Evolutionary conservation across 208 protist species (phyloP), one percentile per base, ranked within the genome.

Genomic region (Leishmania gerbilli): DNA sequence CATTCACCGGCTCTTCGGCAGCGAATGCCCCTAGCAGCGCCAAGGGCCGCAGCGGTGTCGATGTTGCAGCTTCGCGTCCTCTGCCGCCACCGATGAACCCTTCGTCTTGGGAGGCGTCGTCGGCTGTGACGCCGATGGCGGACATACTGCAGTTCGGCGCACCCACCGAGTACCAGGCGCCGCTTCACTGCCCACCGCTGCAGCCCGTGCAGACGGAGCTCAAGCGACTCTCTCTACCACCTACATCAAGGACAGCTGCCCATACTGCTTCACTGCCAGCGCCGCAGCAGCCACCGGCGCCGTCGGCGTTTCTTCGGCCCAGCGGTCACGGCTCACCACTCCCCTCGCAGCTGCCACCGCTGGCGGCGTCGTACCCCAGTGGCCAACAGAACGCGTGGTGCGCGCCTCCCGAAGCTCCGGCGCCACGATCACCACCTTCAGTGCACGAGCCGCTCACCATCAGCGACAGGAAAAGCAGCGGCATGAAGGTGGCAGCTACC

Each of bases 401-500:
- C 24, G 56, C 77, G 37, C 71, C 74, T 17, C 75, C 75, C 27
- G 15, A 49, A 17, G 37, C 77, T 4, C 9, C 71, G 9, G 40
- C 58, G 49, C 58, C 31, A 13, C 47, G 31, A 45, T 37, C 58
- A n/a, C 49, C 19, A 3, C 84, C 84, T 24, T 67, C 84, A 15
- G 49, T 84, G 49, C 84, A 84, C 69, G 76, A 74, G 13, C 84
- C 84, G 1, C 79, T 87, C 13, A 19, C 65, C 47, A 71, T 45
- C 42, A 42, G 45, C 45, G 69, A 34, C 69, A n/a, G 45, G 68
- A 21, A 74, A 53, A 19, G 68, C 4, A 53, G 34, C 68, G 69
- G 80, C 47, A 40, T 64, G 51, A 83, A 67, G 40, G 72, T 81
- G 55, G 76, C 79, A 7, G 82, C 74, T 24, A 85, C 81, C 42